A percentile compares a stretch with the other conserved stretches of the same genome.
phyloP scores from a whole-genome alignment of 1,284 basidiomycete species.

The Polyporus tsugae region DNA sequence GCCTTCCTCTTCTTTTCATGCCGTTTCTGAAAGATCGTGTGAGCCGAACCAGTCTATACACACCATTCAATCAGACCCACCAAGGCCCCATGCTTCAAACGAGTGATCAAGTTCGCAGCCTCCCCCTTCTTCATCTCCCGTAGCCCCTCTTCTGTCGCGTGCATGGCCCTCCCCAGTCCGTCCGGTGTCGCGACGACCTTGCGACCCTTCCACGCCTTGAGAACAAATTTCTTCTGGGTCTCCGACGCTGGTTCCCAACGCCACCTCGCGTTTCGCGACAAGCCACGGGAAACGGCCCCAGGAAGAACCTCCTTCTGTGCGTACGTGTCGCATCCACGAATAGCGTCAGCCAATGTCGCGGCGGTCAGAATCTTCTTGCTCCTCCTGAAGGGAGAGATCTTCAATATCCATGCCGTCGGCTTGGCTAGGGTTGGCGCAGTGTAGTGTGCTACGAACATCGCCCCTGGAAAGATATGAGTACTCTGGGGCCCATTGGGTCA shows the following conservation, averaged over 20 bases:
- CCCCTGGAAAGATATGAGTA: constrained; percentile 14
- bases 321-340: constrained; percentile 77
- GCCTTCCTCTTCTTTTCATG: constrained; percentile 62
- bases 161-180: constrained; percentile 21
- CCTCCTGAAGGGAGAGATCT: constrained; percentile 62
- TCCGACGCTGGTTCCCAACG: constrained; percentile 70
- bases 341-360: constrained; percentile 59
- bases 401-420: constrained; percentile 53
- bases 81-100: constrained; percentile 80
- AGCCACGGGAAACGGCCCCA: constrained; percentile 53
- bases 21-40: constrained; percentile 52
- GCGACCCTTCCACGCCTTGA: constrained; percentile 61
- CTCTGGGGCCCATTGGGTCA: constrained; percentile 20
- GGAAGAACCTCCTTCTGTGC: constrained; percentile 60
- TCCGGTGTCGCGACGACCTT: constrained; percentile 29
- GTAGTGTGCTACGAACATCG: constrained; percentile 57
- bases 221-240: constrained; percentile 68
- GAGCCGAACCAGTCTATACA: background rate
- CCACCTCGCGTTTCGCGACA: constrained; percentile 79
- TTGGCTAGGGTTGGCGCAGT: constrained; percentile 60
- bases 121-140: constrained; percentile 74
- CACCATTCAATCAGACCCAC: constrained; percentile 45
- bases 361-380: constrained; percentile 65
- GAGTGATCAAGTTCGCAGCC: constrained; percentile 80
- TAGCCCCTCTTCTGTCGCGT: constrained; percentile 43